Evolutionary conservation across 192 early-diverging fungal genomes (phyloP).

Genomic region (Phlyctochytrium arcticum): DNA sequence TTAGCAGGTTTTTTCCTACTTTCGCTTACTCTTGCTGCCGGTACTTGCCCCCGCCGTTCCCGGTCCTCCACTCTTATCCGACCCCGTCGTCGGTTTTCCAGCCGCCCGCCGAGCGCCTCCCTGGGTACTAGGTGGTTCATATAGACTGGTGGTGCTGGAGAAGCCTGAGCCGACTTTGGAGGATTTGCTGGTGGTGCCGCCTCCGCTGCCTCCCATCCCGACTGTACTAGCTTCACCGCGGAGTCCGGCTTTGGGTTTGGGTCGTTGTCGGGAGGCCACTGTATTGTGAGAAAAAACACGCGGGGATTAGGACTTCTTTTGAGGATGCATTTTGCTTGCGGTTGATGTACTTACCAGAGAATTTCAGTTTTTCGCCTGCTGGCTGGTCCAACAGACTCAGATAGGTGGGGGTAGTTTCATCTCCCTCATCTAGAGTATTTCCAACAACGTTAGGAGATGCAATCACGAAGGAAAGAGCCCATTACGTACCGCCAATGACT

Average conservation of each 20-base stretch:
- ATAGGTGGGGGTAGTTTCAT: slow-evolving; percentile 37
- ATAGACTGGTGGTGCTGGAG: slow-evolving; percentile 16
- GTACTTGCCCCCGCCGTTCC: background rate
- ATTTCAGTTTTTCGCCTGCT: slow-evolving; percentile 46
- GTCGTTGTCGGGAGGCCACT: slow-evolving; percentile 13
- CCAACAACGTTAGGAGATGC: background rate
- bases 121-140: slow-evolving; percentile 3
- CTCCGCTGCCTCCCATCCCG: background rate
- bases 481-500: slow-evolving; percentile 46
- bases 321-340: background rate
- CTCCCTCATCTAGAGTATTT: slow-evolving; percentile 32
- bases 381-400: slow-evolving; percentile 39
- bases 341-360: slow-evolving; percentile 25
- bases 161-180: background rate
- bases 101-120: background rate
- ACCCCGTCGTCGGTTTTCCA: background rate
- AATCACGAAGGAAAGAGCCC: slow-evolving; percentile 14
- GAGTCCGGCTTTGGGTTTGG: slow-evolving; percentile 17
- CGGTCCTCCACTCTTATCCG: background rate
- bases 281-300: background rate
- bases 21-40: background rate
- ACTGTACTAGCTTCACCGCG: slow-evolving; percentile 2
- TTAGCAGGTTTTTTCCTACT: background rate
- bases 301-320: background rate
- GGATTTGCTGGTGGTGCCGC: background rate